phyloP scores from a whole-genome alignment of 257 asterid genomes.

The Scutellaria minor region DNA sequence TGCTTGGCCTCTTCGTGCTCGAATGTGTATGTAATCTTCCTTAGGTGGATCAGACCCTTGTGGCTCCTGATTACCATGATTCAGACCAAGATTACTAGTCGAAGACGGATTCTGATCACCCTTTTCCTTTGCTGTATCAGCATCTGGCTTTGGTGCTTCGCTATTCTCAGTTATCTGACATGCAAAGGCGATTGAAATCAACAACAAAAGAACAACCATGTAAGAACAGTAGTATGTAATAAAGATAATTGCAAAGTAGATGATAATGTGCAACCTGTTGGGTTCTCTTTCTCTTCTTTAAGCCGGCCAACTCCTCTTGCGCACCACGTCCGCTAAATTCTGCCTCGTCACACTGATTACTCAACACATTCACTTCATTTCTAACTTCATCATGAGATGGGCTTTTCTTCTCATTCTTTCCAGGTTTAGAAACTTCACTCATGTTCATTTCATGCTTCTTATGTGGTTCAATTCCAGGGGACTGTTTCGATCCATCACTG shows the following conservation, averaged over 20 bases:
- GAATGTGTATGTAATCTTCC: conserved; percentile 66
- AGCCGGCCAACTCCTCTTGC: conserved; percentile 53
- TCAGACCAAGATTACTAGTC: conserved; percentile 51
- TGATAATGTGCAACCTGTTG: conserved; percentile 49
- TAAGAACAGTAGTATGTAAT: neutral
- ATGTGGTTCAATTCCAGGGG: neutral
- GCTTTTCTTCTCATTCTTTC: conserved; percentile 34
- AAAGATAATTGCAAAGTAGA: neutral
- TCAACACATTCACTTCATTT: conserved; percentile 42
- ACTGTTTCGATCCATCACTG: conserved; percentile 41
- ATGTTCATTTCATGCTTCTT: too few species aligned
- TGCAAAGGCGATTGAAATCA: conserved; percentile 19
- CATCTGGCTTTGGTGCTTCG: conserved; percentile 39
- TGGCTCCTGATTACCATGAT: conserved; percentile 55
- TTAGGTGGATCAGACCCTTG: conserved; percentile 69
- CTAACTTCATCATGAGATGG: conserved; percentile 49
- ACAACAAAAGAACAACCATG: neutral
- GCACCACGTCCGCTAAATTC: conserved; percentile 62
- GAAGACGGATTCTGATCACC: conserved; percentile 45
- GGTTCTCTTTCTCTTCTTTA: conserved; percentile 66
- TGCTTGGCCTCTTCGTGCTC: conserved; percentile 86
- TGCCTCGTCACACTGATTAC: conserved; percentile 55
- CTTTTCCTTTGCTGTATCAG: conserved; percentile 43
- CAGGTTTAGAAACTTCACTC: too few species aligned
- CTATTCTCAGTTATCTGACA: conserved; percentile 47